Percentiles rank a stretch among this genome's conserved stretches.
Conservation (phyloP, 164 flowering plant species). For the Houttuynia cordata region DNA sequence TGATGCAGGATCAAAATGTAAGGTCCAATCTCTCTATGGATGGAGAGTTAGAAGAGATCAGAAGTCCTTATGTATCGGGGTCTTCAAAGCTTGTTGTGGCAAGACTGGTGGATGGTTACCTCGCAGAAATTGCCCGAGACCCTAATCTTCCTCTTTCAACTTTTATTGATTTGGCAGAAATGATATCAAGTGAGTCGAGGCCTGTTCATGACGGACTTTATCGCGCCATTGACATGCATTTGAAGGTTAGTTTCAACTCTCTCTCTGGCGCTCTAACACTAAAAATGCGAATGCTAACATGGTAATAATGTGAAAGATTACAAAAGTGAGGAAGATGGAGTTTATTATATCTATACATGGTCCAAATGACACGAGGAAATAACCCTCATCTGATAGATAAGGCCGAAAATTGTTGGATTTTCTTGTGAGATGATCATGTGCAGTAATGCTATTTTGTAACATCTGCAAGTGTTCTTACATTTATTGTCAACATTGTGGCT, state of each 20-base stretch:
- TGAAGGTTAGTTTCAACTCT: constrained; percentile 38
- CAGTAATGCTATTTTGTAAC: not conserved
- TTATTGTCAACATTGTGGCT: constrained; percentile 2
- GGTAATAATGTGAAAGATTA: too few relatives aligned
- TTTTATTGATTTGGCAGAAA: constrained; percentile 58
- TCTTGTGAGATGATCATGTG: not conserved
- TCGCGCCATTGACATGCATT: constrained; percentile 79
- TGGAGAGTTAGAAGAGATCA: constrained; percentile 36
- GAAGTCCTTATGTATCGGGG: constrained; percentile 46
- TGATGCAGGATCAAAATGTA: constrained; percentile 35
- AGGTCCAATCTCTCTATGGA: constrained; percentile 21
- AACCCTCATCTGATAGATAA: too few relatives aligned
- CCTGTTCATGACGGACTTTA: constrained; percentile 79
- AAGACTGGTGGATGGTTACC: constrained; percentile 77
- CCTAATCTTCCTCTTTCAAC: constrained; percentile 51
- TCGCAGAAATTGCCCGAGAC: constrained; percentile 74
- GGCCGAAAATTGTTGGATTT: too few relatives aligned
- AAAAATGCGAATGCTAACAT: too few relatives aligned
- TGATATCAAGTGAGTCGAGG: constrained; percentile 44
- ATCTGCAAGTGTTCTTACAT: not conserved
- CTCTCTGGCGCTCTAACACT: too few relatives aligned
- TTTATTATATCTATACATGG: too few relatives aligned
- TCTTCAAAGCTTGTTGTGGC: constrained; percentile 81
- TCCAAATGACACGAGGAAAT: too few relatives aligned
- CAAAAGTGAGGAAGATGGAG: too few relatives aligned